These are phyloP conservation scores for Claviceps sp. DNA, from an alignment of 2,329 filamentous ascomycete genomes.

Conservation along the genomic window DNA sequence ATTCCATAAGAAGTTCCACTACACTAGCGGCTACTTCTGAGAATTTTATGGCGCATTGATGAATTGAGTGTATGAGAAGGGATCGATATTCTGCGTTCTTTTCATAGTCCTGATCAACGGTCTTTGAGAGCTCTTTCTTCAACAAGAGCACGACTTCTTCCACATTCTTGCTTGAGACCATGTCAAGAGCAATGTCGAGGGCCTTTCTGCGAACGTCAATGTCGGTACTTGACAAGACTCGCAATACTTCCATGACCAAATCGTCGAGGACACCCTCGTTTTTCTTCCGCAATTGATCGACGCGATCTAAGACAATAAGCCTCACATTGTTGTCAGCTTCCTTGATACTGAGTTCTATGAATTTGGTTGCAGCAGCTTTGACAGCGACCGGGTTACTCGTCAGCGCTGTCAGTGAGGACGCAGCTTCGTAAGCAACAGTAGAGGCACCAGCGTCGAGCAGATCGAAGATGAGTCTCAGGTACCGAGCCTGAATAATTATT, in stretches of 20 bases:
- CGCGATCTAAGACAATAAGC: conserved; percentile 89
- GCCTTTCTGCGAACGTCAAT: conserved; percentile 92
- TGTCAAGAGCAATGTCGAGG: conserved; percentile 78
- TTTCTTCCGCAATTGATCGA: conserved; percentile 73
- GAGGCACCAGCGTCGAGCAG: conserved; percentile 84
- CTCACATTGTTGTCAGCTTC: conserved; percentile 99
- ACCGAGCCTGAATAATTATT: conserved; percentile 50
- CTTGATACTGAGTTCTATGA: conserved; percentile 94
- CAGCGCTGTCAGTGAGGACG: conserved; percentile 82
- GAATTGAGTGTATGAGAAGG: conserved; percentile 90
- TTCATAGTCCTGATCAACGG: conserved; percentile 95
- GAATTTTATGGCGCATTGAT: conserved; percentile 97
- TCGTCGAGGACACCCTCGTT: conserved; percentile 90
- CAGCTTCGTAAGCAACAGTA: conserved; percentile 94
- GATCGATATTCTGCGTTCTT: conserved; percentile 95
- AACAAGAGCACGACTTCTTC: conserved; percentile 91
- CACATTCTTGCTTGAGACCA: conserved; percentile 98
- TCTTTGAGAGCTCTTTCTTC: conserved; percentile 96
- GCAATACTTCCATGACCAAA: conserved; percentile 89
- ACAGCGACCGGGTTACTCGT: conserved; percentile 96
- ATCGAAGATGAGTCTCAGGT: conserved; percentile 90
- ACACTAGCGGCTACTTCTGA: conserved; percentile 95
- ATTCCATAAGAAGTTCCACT: conserved; percentile 95
- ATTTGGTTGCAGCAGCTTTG: conserved; percentile 89
- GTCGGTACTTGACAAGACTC: conserved; percentile 88